phyloP scores from a whole-genome alignment of 495 filamentous ascomycete genomes.

The Articulospora tetracladia region DNA sequence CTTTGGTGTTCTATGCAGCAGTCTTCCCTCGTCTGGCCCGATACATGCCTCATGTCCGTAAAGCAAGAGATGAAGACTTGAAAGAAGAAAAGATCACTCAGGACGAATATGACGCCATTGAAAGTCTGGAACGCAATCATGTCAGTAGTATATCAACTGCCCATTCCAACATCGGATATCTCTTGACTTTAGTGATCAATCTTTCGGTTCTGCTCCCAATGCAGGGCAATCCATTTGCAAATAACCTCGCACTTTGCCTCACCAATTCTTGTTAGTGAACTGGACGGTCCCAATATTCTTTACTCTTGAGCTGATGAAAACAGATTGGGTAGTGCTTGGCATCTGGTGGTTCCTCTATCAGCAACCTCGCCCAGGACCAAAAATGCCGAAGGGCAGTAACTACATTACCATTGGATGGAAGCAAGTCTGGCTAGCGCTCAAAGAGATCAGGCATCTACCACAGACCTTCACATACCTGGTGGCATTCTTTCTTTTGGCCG shows the following conservation, averaged over 20 bases:
- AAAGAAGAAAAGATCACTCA: slow-evolving; percentile 38
- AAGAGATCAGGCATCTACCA: slow-evolving; percentile 38
- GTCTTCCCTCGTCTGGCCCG: slow-evolving; percentile 43
- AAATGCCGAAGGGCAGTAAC: slow-evolving; percentile 40
- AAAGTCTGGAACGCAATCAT: slow-evolving; percentile 45
- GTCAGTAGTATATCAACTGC: slow-evolving; percentile 47
- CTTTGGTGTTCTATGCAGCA: slow-evolving; percentile 46
- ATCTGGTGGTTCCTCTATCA: slow-evolving; percentile 52
- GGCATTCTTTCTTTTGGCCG: slow-evolving; percentile 45
- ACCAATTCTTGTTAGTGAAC: slow-evolving; percentile 39
- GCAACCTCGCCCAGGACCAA: slow-evolving; percentile 42
- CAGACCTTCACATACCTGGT: slow-evolving; percentile 44
- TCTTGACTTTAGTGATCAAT: slow-evolving; percentile 41
- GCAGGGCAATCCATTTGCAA: slow-evolving; percentile 36
- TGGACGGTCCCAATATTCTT: too few species aligned
- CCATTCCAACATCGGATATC: slow-evolving; percentile 47
- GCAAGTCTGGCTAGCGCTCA: slow-evolving; percentile 41
- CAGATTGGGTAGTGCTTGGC: slow-evolving; percentile 43
- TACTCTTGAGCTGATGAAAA: slow-evolving; percentile 11
- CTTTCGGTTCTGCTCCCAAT: slow-evolving; percentile 42
- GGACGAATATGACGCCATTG: slow-evolving; percentile 41
- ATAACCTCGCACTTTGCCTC: slow-evolving; percentile 42
- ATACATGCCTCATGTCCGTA: slow-evolving; percentile 45
- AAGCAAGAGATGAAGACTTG: slow-evolving; percentile 42
- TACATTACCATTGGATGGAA: slow-evolving; percentile 45